Evolutionary conservation across 176 grass and related monocot species (phyloP).

Genomic region (Echinochloa phyllopogon): DNA sequence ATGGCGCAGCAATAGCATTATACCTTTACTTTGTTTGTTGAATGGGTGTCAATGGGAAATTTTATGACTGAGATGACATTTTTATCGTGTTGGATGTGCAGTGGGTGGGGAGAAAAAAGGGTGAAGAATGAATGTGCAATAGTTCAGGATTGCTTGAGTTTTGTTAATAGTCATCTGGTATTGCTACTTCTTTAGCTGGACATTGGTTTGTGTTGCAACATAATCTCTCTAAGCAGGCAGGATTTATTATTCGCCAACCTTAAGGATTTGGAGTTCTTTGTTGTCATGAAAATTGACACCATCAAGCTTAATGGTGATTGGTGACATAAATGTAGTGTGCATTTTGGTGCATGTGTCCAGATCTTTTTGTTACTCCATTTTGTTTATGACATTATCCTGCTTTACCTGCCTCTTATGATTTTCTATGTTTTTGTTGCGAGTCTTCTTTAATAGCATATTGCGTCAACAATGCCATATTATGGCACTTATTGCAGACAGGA

Average conservation of each 20-base stretch:
- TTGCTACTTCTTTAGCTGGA: not conserved
- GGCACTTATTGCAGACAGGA: not conserved
- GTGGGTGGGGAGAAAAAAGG: no score
- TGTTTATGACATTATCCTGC: not conserved
- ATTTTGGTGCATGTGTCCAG: not conserved
- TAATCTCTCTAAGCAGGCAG: no score
- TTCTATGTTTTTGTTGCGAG: not conserved
- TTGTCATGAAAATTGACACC: not conserved
- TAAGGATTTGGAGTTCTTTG: not conserved
- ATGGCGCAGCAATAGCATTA: not conserved
- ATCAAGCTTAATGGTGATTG: constrained; percentile 12
- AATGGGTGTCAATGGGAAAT: not conserved
- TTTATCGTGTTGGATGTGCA: not conserved
- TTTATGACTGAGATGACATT: not conserved
- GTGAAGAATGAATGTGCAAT: not conserved
- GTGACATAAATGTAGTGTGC: not conserved
- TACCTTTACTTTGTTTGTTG: not conserved
- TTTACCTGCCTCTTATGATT: not conserved
- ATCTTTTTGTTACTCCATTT: not conserved
- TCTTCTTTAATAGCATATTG: not conserved
- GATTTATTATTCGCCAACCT: not conserved
- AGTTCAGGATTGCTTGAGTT: not conserved
- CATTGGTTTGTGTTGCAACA: not conserved
- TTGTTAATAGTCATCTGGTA: not conserved
- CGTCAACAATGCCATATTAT: not conserved